Evolutionary conservation across 2,329 filamentous ascomycete species (phyloP), one percentile per base, ranked within the genome.

Genomic region (Coniochaeta prunicola): DNA sequence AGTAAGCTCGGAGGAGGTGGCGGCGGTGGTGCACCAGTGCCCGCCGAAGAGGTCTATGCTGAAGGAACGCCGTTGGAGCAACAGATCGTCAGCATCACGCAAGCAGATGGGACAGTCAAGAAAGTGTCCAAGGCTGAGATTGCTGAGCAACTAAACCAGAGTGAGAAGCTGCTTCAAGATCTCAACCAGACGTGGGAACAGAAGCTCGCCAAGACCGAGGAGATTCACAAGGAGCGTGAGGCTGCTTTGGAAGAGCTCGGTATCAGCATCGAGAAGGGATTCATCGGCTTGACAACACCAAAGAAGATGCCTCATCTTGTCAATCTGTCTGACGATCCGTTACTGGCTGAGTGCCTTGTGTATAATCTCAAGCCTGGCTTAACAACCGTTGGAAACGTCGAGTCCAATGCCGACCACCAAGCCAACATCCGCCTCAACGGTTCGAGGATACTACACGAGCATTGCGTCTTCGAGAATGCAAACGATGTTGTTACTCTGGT

Each of bases 271-370:
- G 94, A 99, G 71, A 99, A 99, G 73, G 94, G 94, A 7, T 97
- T 97, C 69, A 88, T 99, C 61, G 94, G 94, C 15, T 78, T 99
- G 61, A 93, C 91, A 61, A 97, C 92, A 21, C 94, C 94, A 0
- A 99, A 99, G 77, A 97, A 97, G 76, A 99, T 97, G 91, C 94
- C 94, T 9, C 94, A 99, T 85, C 77, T 99, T 74, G 94, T 99
- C 74, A 99, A 99, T 71, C 76, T 99, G 65, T 97, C 92, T n/a
- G 90, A 94, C 70, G 90, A 94, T 69, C 94, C 94, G 9, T 80
- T 99, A 33, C 81, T 99, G 50, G 92, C 93, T 5, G 94, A 99
- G 76, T 99, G 94, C 74, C 78, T 99, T 59, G 91, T 99, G 40
- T 99, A 99, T 77, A 99, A 99, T 68, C 83, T 99, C 65, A 99